Base-by-base conservation (phyloP, 352 stramenopile species). In the Globisporangium cystogenes region DNA sequence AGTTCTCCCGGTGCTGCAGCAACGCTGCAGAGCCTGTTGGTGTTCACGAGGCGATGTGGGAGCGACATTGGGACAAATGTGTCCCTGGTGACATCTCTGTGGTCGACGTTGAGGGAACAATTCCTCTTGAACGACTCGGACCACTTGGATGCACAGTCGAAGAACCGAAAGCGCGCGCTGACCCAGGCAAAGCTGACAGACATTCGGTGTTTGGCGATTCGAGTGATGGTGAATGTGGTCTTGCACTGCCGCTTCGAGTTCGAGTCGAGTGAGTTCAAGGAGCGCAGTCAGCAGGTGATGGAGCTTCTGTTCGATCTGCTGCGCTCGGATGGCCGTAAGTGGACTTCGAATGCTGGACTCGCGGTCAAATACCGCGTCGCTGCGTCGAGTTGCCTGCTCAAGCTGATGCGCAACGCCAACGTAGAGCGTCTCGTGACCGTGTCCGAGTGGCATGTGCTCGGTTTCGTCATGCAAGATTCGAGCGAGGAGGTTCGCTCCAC, bases 361-460 rank as follows among this genome's bases (percentile, higher is more conserved):
- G 59, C 78, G 16, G 62, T 60, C 39, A 75, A 69, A 39, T 87
- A 83, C 24, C 76, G 85, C 35, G 43, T 59, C 2, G 60, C 64
- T 14, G 82, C 82, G 12, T 67, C 80, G 2, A 79, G 62, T 31
- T 68, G 68, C 27, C 53, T 93, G 36, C 58, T 95, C 7, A 89
- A 88, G 43, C 37, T 93, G 4, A 68, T 86, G 52, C 78, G 81
- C 5, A 71, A 73, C n/a, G 53, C 64, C 23, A 59, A 57, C 2
- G 64, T 92, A 4, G 85, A 95, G 47, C 64, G 54, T 7, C 70
- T 64, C 5, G 35, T 92, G 0, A 68, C 56, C 0, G 53, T 89
- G 5, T 60, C 73, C 1, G 69, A 95, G 31, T 95, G 85, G 85
- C 85, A 93, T 37, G 56, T 88, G 35, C 72, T 95, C 5, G 81